Percentiles rank a stretch among this genome's conserved stretches.
These are phyloP conservation scores for Exidia glandulosa DNA, from an alignment of 768 basidiomycete genomes.

Conservation along the genomic window DNA sequence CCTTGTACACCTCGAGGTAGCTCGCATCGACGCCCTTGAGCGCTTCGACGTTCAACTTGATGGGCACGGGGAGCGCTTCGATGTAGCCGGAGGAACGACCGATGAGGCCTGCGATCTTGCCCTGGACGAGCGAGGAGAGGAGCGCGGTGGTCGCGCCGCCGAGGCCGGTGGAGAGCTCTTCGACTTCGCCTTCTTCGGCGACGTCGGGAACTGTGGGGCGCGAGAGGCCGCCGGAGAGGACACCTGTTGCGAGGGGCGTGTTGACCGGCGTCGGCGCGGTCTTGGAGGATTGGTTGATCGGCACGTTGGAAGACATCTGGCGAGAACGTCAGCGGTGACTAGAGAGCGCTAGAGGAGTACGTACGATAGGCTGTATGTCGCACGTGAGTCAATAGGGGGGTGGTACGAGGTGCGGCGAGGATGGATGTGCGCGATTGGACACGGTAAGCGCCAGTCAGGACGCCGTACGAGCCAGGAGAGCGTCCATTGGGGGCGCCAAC, in stretches of 20 bases:
- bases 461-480: too few species aligned
- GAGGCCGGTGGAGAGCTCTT: constrained; percentile 12
- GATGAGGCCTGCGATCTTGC: constrained; percentile 71
- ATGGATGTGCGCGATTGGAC: too few species aligned
- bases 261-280: constrained; percentile 88
- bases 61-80: constrained; percentile 70
- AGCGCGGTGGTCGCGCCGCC: constrained; percentile 44
- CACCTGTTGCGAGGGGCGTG: constrained; percentile 75
- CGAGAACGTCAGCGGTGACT: too few species aligned
- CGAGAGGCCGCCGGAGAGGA: constrained; percentile 68
- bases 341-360: too few species aligned
- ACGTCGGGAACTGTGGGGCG: constrained; percentile 85
- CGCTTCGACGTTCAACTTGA: constrained; percentile 79
- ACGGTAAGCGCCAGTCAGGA: too few species aligned
- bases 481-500: too few species aligned
- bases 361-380: too few species aligned
- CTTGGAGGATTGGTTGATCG: not conserved
- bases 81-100: constrained; percentile 93
- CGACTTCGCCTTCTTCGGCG: constrained; percentile 60
- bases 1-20: constrained; percentile 81
- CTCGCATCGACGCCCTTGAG: constrained; percentile 90
- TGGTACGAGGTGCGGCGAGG: too few species aligned
- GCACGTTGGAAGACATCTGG: not conserved
- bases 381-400: too few species aligned
- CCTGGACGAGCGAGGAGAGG: constrained; percentile 73